A percentile compares a stretch with the other conserved stretches of the same genome.
These are phyloP conservation scores for Vigna reflexopilosa DNA, from an alignment of 306 rosid genomes.

Conservation along the genomic window DNA sequence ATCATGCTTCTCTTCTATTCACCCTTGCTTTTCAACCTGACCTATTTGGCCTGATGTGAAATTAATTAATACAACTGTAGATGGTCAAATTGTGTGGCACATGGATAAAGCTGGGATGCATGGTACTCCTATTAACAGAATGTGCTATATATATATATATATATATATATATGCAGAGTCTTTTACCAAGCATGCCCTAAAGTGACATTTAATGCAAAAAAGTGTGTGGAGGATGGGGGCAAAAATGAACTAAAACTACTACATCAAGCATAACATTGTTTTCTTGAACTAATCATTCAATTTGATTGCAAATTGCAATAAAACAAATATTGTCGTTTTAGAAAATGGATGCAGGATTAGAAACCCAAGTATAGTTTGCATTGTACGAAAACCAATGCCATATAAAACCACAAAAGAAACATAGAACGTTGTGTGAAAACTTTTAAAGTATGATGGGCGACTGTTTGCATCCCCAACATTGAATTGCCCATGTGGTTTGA, in stretches of 20 bases:
- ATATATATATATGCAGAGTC: not conserved
- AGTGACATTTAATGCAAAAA: constrained; percentile 20
- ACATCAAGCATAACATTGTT: constrained; percentile 35
- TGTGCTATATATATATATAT: not conserved
- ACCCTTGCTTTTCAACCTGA: constrained; percentile 15
- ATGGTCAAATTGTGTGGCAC: not conserved
- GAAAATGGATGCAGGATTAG: constrained; percentile 39
- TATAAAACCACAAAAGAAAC: constrained; percentile 29
- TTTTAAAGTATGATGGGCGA: constrained; percentile 29
- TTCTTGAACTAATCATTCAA: constrained; percentile 48
- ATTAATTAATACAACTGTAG: constrained; percentile 17
- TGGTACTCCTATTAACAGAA: constrained; percentile 18
- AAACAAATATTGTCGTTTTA: constrained; percentile 20
- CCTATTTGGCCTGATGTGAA: not conserved
- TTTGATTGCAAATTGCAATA: constrained; percentile 44
- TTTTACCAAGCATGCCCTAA: constrained; percentile 29
- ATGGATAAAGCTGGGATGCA: constrained; percentile 26
- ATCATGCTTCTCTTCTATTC: not conserved
- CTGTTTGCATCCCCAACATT: constrained; percentile 35
- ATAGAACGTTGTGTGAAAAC: constrained; percentile 36
- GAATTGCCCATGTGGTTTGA: constrained; percentile 46
- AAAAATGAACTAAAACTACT: constrained; percentile 1
- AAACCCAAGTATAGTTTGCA: constrained; percentile 42
- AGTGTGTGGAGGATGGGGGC: constrained; percentile 7
- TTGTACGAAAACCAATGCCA: constrained; percentile 40